Evolutionary conservation across 2,329 filamentous ascomycete genomes (phyloP).

Genomic region (Coniella vitis): DNA sequence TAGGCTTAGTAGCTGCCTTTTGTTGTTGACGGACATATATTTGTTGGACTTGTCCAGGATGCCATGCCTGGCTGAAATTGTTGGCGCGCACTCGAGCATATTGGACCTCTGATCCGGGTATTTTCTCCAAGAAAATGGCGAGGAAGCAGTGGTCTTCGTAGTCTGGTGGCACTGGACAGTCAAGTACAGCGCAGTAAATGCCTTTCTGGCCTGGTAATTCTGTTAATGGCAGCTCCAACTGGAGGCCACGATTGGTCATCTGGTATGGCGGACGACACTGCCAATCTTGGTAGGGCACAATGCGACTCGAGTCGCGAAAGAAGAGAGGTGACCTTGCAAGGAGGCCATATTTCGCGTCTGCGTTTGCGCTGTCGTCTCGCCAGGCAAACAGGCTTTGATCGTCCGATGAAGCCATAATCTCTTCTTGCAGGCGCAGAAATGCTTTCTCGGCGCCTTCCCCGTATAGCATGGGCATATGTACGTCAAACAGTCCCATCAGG

Average conservation of each 20-base stretch:
- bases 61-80: constrained; percentile 17
- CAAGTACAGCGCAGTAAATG: constrained; percentile 24
- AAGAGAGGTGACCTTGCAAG: background rate
- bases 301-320: background rate
- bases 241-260: constrained; percentile 24
- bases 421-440: constrained; percentile 9
- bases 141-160: constrained; percentile 24
- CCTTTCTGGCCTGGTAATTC: constrained; percentile 8
- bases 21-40: constrained; percentile 25
- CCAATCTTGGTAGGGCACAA: constrained; percentile 21
- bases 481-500: constrained; percentile 7
- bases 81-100: constrained; percentile 19
- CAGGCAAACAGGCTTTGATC: constrained; percentile 2
- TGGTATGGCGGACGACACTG: constrained; percentile 22
- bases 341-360: background rate
- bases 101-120: constrained; percentile 20
- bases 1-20: background rate
- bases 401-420: constrained; percentile 6
- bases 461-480: constrained; percentile 13
- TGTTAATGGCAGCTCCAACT: constrained; percentile 21
- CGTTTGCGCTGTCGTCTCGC: background rate
- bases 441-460: constrained; percentile 12
- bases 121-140: constrained; percentile 24
- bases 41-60: constrained; percentile 19
- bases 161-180: constrained; percentile 26